These are phyloP conservation scores for Akanthomyces uredinophilus DNA, from an alignment of 2,329 filamentous ascomycete species.

Conservation along the genomic window DNA sequence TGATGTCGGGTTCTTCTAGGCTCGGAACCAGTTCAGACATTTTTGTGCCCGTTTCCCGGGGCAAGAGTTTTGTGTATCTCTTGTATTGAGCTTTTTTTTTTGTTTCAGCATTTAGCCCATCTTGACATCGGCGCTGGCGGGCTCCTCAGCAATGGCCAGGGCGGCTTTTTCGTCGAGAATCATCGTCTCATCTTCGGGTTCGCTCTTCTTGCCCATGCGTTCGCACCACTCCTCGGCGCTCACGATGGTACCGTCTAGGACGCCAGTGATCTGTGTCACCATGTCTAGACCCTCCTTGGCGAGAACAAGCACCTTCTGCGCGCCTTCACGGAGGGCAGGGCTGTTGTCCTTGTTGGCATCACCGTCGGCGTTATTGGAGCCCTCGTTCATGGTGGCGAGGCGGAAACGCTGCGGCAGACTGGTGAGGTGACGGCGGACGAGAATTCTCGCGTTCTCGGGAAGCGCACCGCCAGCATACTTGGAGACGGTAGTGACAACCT, in stretches of 20 bases:
- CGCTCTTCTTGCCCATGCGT: slow-evolving; percentile 52
- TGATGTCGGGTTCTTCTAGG: not conserved
- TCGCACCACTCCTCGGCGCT: slow-evolving; percentile 92
- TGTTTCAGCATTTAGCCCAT: slow-evolving; percentile 17
- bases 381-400: slow-evolving; percentile 54
- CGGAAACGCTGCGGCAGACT: slow-evolving; percentile 80
- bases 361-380: slow-evolving; percentile 23
- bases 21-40: not conserved
- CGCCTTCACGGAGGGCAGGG: slow-evolving; percentile 45
- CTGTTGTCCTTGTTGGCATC: slow-evolving; percentile 32
- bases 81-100: not conserved
- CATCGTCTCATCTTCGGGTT: slow-evolving; percentile 19
- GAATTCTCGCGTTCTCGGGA: slow-evolving; percentile 77
- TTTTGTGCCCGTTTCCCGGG: not conserved
- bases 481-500: slow-evolving; percentile 78
- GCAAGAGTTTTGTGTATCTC: no score
- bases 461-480: slow-evolving; percentile 88
- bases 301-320: slow-evolving; percentile 75
- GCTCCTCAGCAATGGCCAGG: slow-evolving; percentile 23
- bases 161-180: slow-evolving; percentile 21
- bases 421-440: slow-evolving; percentile 79
- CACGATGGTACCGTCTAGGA: slow-evolving; percentile 82
- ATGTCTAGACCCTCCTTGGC: slow-evolving; percentile 90
- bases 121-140: slow-evolving; percentile 25
- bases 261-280: slow-evolving; percentile 83